These are phyloP conservation scores for Cyclocybe cylindracea DNA, from an alignment of 768 basidiomycete genomes.

Conservation along the genomic window DNA sequence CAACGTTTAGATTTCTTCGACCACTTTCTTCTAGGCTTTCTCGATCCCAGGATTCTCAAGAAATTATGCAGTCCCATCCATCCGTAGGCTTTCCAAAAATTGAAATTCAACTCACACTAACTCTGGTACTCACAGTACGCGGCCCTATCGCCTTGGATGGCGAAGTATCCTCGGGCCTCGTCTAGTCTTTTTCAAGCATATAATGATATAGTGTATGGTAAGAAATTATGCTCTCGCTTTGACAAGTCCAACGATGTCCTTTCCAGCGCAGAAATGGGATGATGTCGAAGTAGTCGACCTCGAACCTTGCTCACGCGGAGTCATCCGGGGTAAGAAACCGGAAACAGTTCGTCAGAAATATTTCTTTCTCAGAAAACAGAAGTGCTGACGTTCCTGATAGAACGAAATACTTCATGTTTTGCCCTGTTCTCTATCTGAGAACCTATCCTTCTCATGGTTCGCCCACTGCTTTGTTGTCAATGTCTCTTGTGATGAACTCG, in stretches of 20 bases:
- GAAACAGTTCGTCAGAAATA: slow-evolving; percentile 40
- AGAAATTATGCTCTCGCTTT: slow-evolving; percentile 2
- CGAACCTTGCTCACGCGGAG: slow-evolving; percentile 50
- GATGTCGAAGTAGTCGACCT: slow-evolving; percentile 67
- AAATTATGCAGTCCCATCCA: slow-evolving; percentile 28
- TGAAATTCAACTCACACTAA: background rate
- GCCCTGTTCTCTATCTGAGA: slow-evolving; percentile 70
- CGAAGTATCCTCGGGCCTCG: slow-evolving; percentile 63
- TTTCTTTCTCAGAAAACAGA: slow-evolving; percentile 1
- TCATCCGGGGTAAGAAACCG: slow-evolving; percentile 58
- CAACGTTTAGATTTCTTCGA: no score
- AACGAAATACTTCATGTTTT: slow-evolving; percentile 51
- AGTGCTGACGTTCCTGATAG: slow-evolving; percentile 27
- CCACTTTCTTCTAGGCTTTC: no score
- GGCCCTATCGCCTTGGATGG: slow-evolving; percentile 44
- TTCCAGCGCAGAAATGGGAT: slow-evolving; percentile 71
- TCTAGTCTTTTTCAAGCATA: slow-evolving; percentile 72
- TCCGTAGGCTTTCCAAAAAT: slow-evolving; percentile 18
- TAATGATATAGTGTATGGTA: slow-evolving; percentile 71
- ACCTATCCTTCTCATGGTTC: slow-evolving; percentile 63
- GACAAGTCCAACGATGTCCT: background rate
- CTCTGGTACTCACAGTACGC: slow-evolving; percentile 37
- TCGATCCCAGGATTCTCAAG: no score
- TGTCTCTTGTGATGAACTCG: background rate
- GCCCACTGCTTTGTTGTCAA: background rate